Conservation (phyloP, 257 asterid genomes). For the Vinca minor region DNA sequence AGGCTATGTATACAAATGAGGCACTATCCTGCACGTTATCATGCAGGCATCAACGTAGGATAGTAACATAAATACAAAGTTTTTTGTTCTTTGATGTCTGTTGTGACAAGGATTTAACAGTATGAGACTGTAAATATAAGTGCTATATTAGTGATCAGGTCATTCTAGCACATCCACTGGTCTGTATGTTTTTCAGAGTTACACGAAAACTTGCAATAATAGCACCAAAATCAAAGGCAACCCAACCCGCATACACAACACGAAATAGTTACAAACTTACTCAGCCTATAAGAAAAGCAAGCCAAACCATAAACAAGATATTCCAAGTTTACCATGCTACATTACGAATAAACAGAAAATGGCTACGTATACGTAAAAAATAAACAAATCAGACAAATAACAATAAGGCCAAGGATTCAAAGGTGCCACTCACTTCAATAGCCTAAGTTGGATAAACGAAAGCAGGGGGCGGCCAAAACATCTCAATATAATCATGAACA, state of each 20-base stretch:
- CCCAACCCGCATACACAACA: neutral
- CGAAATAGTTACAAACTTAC: neutral
- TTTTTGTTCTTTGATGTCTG: neutral
- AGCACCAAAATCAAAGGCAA: neutral
- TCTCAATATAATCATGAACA: slow-evolving; percentile 32
- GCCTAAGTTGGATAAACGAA: slow-evolving; percentile 51
- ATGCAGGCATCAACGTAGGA: neutral
- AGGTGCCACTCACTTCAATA: slow-evolving; percentile 45
- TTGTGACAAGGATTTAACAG: neutral
- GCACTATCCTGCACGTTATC: neutral
- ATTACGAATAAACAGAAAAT: neutral
- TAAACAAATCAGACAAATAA: neutral
- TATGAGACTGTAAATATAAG: neutral
- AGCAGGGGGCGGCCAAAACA: slow-evolving; percentile 89
- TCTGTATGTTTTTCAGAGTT: neutral
- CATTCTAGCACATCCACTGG: neutral
- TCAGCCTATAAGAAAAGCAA: neutral
- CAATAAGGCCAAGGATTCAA: slow-evolving; percentile 1
- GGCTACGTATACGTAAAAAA: neutral
- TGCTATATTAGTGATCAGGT: neutral
- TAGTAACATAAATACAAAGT: neutral
- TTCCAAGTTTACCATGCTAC: neutral
- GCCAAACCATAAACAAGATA: neutral
- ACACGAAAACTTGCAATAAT: neutral
- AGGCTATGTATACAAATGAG: neutral